phyloP scores from a whole-genome alignment of 164 flowering plant genomes.

The Nelumbo lutea region DNA sequence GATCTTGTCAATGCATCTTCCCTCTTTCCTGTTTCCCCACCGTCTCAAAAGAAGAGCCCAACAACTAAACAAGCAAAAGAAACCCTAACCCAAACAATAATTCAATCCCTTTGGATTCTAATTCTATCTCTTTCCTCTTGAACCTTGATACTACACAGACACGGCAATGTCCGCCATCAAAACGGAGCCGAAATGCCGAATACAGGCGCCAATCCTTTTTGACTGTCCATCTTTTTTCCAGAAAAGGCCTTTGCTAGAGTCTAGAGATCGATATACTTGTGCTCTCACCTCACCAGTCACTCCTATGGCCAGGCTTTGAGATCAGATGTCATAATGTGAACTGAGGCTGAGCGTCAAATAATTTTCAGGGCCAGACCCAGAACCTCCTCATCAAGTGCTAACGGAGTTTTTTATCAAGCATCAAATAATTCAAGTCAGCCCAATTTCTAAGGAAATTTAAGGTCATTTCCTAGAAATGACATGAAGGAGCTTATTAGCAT shows the following conservation, averaged over 20 bases:
- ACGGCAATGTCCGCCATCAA: conserved; percentile 7
- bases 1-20: background rate
- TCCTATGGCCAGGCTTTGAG: background rate
- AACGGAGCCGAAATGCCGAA: conserved; percentile 1
- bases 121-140: conserved; percentile 2
- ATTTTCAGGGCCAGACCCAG: no score
- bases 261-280: no score
- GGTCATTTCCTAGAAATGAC: conserved; percentile 10
- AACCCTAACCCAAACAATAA: background rate
- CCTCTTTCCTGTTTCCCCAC: background rate
- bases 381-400: no score
- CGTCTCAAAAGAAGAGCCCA: conserved; percentile 28
- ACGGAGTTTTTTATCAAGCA: no score
- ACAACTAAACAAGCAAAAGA: conserved; percentile 2
- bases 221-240: conserved; percentile 6
- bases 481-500: background rate
- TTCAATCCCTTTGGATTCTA: conserved; percentile 10
- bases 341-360: no score
- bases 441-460: no score
- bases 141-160: background rate
- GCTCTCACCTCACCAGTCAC: background rate
- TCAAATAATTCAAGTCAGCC: no score
- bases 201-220: conserved; percentile 17
- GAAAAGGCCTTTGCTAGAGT: background rate
- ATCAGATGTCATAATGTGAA: background rate